A percentile compares a stretch with the other conserved stretches of the same genome.
Evolutionary conservation across 2,329 filamentous ascomycete species (phyloP).

Genomic region (Monilinia polystroma): DNA sequence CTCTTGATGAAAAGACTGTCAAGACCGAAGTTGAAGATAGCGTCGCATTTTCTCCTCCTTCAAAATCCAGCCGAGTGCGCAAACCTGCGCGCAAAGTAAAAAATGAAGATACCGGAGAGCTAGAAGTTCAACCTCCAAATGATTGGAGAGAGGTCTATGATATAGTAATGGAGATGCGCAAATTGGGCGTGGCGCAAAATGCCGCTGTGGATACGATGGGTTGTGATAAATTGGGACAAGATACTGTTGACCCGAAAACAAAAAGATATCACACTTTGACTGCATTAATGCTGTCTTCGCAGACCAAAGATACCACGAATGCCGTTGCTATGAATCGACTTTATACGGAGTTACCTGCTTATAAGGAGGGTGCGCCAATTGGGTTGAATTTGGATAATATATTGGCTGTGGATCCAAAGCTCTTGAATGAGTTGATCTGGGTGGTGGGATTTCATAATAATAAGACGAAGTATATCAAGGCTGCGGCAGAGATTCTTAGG

Average conservation of each 20-base stretch:
- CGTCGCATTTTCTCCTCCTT: constrained; percentile 33
- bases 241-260: constrained; percentile 20
- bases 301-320: constrained; percentile 74
- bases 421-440: constrained; percentile 62
- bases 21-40: constrained; percentile 46
- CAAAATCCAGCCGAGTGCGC: constrained; percentile 42
- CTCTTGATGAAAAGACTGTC: constrained; percentile 39
- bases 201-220: constrained; percentile 93
- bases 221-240: constrained; percentile 20
- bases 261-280: constrained; percentile 66
- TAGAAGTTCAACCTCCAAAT: constrained; percentile 58
- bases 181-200: constrained; percentile 56
- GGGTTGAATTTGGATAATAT: constrained; percentile 64
- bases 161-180: constrained; percentile 74
- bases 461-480: constrained; percentile 71
- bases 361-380: constrained; percentile 35
- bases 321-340: constrained; percentile 65
- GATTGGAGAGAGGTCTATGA: constrained; percentile 85
- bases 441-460: constrained; percentile 75
- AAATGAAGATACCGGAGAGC: constrained; percentile 45
- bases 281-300: constrained; percentile 69
- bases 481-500: constrained; percentile 58
- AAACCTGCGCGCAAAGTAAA: constrained; percentile 50
- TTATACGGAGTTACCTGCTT: constrained; percentile 56
- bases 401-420: constrained; percentile 56